phyloP scores from a whole-genome alignment of 202 grass and related monocot genomes.

The Eragrostis tef region DNA sequence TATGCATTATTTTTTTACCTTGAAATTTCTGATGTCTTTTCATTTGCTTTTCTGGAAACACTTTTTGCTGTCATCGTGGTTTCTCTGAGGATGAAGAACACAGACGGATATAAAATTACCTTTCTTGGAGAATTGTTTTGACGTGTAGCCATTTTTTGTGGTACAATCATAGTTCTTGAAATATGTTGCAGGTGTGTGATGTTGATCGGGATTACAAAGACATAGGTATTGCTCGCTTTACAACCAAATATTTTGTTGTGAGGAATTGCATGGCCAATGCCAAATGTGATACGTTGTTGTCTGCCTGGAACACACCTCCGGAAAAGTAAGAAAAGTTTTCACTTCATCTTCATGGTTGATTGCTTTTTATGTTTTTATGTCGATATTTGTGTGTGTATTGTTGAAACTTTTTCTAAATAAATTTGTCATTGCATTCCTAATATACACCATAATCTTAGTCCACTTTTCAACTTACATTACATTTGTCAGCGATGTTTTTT shows the following conservation, averaged over 20 bases:
- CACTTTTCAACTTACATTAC: slow-evolving; percentile 16
- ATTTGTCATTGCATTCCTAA: neutral
- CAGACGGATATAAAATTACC: slow-evolving; percentile 3
- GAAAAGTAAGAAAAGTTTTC: slow-evolving; percentile 78
- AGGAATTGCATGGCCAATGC: slow-evolving; percentile 88
- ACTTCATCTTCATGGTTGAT: slow-evolving; percentile 3
- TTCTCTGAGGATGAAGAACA: slow-evolving; percentile 15
- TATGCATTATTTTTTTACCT: slow-evolving; percentile 26
- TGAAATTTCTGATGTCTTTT: slow-evolving; percentile 24
- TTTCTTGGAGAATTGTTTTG: slow-evolving; percentile 21
- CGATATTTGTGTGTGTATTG: neutral
- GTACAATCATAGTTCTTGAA: slow-evolving; percentile 19
- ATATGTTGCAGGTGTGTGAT: slow-evolving; percentile 75
- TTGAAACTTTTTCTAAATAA: neutral
- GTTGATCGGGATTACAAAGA: slow-evolving; percentile 99
- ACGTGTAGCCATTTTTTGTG: slow-evolving; percentile 9
- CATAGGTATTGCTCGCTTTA: slow-evolving; percentile 86
- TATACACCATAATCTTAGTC: neutral
- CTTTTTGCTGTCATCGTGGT: slow-evolving; percentile 29
- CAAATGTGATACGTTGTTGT: slow-evolving; percentile 92
- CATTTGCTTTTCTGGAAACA: too few relatives aligned
- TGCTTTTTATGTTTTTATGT: neutral
- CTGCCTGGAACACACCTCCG: slow-evolving; percentile 90
- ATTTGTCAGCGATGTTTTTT: too few relatives aligned
- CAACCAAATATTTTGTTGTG: slow-evolving; percentile 88